These are phyloP conservation scores for Phytomonas francai DNA, from an alignment of 208 protist species.

Conservation along the genomic window DNA sequence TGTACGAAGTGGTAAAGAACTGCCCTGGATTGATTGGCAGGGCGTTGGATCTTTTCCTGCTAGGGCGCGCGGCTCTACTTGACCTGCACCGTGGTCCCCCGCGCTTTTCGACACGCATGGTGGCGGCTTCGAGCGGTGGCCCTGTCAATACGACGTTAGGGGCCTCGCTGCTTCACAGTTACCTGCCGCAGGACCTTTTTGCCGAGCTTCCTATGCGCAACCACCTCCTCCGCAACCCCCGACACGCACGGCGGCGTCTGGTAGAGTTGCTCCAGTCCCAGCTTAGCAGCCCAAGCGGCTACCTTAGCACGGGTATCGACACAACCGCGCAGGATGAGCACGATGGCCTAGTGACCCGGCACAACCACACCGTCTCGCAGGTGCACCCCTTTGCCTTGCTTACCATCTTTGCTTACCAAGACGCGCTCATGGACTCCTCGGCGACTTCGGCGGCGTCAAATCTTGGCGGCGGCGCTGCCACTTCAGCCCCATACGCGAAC, in stretches of 20 bases:
- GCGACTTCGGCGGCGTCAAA: slow-evolving; percentile 9
- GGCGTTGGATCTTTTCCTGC: slow-evolving; percentile 61
- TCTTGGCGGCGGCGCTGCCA: slow-evolving; percentile 13
- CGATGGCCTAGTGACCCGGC: slow-evolving; percentile 51
- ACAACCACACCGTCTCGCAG: slow-evolving; percentile 64
- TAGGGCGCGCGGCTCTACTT: slow-evolving; percentile 36
- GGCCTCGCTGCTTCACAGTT: slow-evolving; percentile 30
- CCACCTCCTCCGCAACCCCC: slow-evolving; percentile 49
- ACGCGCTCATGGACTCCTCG: not conserved
- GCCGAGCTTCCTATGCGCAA: slow-evolving; percentile 66
- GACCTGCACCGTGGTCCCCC: too few species aligned
- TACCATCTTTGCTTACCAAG: slow-evolving; percentile 61
- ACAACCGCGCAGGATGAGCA: slow-evolving; percentile 50
- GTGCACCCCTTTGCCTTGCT: slow-evolving; percentile 80
- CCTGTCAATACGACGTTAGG: not conserved
- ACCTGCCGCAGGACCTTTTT: slow-evolving; percentile 64
- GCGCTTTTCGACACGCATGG: slow-evolving; percentile 30
- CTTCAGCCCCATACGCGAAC: slow-evolving; percentile 7
- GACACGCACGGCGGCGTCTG: slow-evolving; percentile 49
- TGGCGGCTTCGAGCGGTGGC: slow-evolving; percentile 25
- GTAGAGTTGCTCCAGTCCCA: slow-evolving; percentile 78
- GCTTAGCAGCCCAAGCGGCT: slow-evolving; percentile 69
- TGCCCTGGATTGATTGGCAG: slow-evolving; percentile 59
- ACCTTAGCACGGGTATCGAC: slow-evolving; percentile 64
- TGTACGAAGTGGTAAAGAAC: slow-evolving; percentile 82